phyloP scores from a whole-genome alignment of 1,284 basidiomycete genomes.

The Testicularia cyperi region DNA sequence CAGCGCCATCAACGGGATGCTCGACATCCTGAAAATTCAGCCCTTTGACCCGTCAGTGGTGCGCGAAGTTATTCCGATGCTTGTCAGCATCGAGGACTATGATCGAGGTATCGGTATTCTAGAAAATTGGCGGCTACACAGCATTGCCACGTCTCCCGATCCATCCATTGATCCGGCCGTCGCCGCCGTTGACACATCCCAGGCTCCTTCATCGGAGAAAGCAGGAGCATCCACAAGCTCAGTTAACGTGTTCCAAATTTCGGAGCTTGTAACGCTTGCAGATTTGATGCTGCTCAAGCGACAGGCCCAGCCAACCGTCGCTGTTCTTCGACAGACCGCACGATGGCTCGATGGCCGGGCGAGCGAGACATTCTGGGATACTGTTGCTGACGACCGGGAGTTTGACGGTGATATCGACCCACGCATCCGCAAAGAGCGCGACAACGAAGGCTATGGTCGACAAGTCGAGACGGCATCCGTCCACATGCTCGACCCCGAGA shows the following conservation, averaged over 20 bases:
- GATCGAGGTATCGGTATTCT: conserved; percentile 69
- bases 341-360: conserved; percentile 84
- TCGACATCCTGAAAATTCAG: conserved; percentile 73
- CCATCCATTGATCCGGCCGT: conserved; percentile 20
- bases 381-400: conserved; percentile 75
- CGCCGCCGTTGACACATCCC: conserved; percentile 3
- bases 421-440: conserved; percentile 26
- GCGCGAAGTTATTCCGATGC: conserved; percentile 75
- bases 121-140: conserved; percentile 67
- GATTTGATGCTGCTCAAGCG: conserved; percentile 77
- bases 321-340: conserved; percentile 73
- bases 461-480: conserved; percentile 60
- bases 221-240: background rate
- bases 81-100: conserved; percentile 72
- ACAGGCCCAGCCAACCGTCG: conserved; percentile 71
- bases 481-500: conserved; percentile 74
- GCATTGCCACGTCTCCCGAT: conserved; percentile 54
- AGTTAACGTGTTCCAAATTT: conserved; percentile 43
- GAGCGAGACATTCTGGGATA: conserved; percentile 76
- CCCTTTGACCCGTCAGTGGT: conserved; percentile 81
- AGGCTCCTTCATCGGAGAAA: background rate
- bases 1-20: conserved; percentile 76
- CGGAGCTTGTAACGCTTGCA: conserved; percentile 71
- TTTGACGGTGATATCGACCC: conserved; percentile 66
- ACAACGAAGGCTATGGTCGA: conserved; percentile 54